phyloP scores from a whole-genome alignment of 768 basidiomycete genomes.

The Pilatotrama ljubarskyi region DNA sequence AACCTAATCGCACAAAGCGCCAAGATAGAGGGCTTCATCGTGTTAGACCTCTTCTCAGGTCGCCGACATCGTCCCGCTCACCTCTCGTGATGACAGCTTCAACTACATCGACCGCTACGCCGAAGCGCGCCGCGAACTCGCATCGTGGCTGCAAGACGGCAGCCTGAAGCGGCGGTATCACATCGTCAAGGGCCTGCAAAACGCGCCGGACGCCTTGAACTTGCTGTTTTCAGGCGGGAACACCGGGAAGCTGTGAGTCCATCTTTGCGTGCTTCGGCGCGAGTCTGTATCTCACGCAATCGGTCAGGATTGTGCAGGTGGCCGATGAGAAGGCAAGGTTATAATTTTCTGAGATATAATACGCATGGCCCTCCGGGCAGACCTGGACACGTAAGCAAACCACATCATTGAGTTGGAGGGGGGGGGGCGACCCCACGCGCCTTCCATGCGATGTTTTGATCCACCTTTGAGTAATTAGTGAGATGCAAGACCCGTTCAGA shows the following conservation, averaged over 20 bases:
- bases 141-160: conserved; percentile 59
- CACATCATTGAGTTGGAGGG: too few species aligned
- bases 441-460: too few species aligned
- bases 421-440: too few species aligned
- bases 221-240: conserved; percentile 78
- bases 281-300: neutral
- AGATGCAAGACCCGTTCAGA: too few species aligned
- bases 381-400: too few species aligned
- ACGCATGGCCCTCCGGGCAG: too few species aligned
- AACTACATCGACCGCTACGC: conserved; percentile 70
- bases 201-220: conserved; percentile 67
- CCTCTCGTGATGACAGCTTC: too few species aligned
- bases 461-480: too few species aligned
- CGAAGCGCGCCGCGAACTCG: conserved; percentile 57
- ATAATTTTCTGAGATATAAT: neutral
- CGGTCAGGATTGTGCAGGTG: conserved; percentile 23
- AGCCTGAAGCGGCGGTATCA: conserved; percentile 82
- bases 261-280: neutral
- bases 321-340: conserved; percentile 19
- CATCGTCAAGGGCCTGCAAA: conserved; percentile 71
- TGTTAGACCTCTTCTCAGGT: conserved; percentile 51
- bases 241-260: conserved; percentile 66
- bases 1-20: conserved; percentile 77
- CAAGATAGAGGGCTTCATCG: conserved; percentile 80
- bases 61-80: too few species aligned